These are phyloP conservation scores for Juncus effusus DNA, from an alignment of 176 grass and related monocot genomes.

Conservation along the genomic window DNA sequence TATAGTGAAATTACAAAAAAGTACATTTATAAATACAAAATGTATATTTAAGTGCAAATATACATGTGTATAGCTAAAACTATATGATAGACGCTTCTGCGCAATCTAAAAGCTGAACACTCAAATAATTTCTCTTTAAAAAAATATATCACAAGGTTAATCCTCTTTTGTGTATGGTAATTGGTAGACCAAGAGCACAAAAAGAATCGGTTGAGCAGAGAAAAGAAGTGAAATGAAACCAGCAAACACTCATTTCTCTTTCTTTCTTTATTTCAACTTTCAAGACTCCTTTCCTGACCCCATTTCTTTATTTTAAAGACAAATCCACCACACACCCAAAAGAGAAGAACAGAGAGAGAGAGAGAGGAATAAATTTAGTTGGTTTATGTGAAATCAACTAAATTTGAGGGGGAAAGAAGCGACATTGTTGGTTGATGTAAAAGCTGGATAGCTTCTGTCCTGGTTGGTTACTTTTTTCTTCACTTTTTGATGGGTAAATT, in stretches of 20 bases:
- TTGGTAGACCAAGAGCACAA: conserved; percentile 6
- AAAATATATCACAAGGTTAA: no score
- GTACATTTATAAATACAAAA: no score
- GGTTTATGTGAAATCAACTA: not conserved
- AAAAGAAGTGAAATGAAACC: conserved; percentile 8
- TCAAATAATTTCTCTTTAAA: no score
- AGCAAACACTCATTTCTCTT: not conserved
- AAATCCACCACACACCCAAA: not conserved
- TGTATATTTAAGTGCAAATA: no score
- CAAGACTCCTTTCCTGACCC: not conserved
- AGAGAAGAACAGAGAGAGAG: not conserved
- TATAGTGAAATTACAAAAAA: no score
- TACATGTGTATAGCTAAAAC: no score
- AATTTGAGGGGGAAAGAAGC: conserved; percentile 19
- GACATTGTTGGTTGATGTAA: conserved; percentile 19
- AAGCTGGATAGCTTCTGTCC: conserved; percentile 4
- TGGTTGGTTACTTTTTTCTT: not conserved
- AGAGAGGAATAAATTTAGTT: no score
- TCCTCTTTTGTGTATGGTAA: not conserved
- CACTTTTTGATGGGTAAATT: not conserved
- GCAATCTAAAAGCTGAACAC: no score
- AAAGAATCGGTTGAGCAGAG: conserved; percentile 13
- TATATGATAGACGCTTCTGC: no score
- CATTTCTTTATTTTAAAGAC: conserved; percentile 8
- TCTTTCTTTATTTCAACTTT: not conserved